These are phyloP conservation scores for Penicillium sp. DNA, from an alignment of 2,329 filamentous ascomycete genomes.

Conservation along the genomic window DNA sequence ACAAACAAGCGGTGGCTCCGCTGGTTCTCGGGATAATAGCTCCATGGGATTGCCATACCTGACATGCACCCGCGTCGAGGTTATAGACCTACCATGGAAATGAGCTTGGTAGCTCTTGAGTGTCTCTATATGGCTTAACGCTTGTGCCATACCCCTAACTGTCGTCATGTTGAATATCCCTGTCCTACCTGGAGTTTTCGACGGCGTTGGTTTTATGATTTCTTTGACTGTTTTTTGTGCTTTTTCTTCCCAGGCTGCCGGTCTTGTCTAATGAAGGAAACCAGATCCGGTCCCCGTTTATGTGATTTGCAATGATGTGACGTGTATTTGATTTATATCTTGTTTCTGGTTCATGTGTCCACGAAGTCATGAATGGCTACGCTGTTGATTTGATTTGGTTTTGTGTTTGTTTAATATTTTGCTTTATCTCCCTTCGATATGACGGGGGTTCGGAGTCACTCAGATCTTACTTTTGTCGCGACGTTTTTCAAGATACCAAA, in stretches of 20 bases:
- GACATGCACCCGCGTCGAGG: slow-evolving; percentile 63
- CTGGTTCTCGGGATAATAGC: slow-evolving; percentile 35
- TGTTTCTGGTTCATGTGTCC: slow-evolving; percentile 17
- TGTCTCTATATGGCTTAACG: not conserved
- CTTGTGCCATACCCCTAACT: not conserved
- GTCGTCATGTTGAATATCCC: not conserved
- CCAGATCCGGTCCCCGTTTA: slow-evolving; percentile 3
- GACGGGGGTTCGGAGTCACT: not conserved
- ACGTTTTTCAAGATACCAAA: not conserved
- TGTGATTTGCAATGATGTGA: slow-evolving; percentile 18
- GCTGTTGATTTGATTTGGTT: not conserved
- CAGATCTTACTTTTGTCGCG: not conserved
- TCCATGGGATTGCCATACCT: slow-evolving; percentile 58
- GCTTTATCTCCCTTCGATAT: not conserved
- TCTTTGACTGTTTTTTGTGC: not conserved
- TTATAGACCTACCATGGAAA: slow-evolving; percentile 64
- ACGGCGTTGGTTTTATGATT: not conserved
- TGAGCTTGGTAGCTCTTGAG: slow-evolving; percentile 12
- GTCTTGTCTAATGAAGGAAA: slow-evolving; percentile 5
- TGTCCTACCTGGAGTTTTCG: not conserved
- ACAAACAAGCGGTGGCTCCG: slow-evolving; percentile 11
- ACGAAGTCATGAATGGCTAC: slow-evolving; percentile 21
- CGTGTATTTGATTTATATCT: slow-evolving; percentile 13
- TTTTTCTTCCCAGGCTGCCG: slow-evolving; percentile 13
- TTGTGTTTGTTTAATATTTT: not conserved